Percentiles rank a stretch among this genome's conserved stretches.
phyloP scores from a whole-genome alignment of 306 rosid species.

The Prunus fruticosa region DNA sequence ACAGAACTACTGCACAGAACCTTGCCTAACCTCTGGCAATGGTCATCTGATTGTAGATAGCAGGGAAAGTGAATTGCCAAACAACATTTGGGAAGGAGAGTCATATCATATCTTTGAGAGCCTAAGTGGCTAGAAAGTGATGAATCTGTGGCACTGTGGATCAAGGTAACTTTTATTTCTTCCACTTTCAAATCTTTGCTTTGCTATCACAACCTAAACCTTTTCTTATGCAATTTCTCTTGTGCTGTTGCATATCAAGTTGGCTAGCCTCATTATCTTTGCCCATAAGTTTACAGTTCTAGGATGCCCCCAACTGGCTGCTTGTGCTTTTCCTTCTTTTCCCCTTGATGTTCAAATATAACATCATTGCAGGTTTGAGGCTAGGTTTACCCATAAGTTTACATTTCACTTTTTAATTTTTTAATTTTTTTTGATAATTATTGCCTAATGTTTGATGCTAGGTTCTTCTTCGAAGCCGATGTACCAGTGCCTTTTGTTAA shows the following conservation, averaged over 20 bases:
- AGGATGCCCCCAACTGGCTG: neutral
- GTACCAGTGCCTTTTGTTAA: conserved; percentile 35
- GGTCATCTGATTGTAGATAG: conserved; percentile 51
- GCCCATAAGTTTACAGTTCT: neutral
- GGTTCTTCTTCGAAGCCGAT: conserved; percentile 48
- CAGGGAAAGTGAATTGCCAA: conserved; percentile 58
- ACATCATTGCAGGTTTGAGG: conserved; percentile 2
- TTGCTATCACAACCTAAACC: neutral
- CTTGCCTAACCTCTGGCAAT: conserved; percentile 47
- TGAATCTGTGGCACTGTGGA: conserved; percentile 89
- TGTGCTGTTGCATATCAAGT: neutral
- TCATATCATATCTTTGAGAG: conserved; percentile 45
- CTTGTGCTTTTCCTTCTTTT: neutral
- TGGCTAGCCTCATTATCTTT: neutral
- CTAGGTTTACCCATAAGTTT: conserved; percentile 31
- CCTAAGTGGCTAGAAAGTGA: conserved; percentile 86
- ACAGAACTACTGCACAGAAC: conserved; percentile 32
- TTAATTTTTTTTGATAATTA: neutral
- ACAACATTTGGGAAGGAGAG: conserved; percentile 61
- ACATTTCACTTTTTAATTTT: conserved; percentile 1
- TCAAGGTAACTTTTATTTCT: conserved; percentile 58
- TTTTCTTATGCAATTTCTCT: neutral
- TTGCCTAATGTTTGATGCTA: conserved; percentile 27
- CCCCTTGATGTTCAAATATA: neutral
- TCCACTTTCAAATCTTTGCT: neutral